Conservation (phyloP, 139 green algal genomes). For the Microglena sp. region DNA sequence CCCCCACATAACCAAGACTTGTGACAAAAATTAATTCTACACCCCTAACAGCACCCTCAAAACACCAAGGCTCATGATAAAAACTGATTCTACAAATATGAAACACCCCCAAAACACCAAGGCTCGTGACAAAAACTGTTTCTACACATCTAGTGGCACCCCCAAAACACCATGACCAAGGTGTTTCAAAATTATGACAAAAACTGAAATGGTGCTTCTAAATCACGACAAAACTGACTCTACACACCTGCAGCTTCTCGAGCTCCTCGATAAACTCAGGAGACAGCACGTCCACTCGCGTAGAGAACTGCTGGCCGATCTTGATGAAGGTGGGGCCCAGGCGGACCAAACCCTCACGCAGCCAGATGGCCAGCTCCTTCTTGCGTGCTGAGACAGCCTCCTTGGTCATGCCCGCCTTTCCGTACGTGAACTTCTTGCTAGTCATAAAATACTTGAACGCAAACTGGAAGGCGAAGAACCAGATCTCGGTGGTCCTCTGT, state of each 20-base stretch:
- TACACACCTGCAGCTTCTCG: conserved; percentile 77
- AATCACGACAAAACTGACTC: no score
- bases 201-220: no score
- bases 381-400: conserved; percentile 45
- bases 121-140: no score
- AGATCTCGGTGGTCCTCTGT: conserved; percentile 88
- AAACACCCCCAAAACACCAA: no score
- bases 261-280: conserved; percentile 94
- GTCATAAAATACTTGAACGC: conserved; percentile 55
- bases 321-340: conserved; percentile 92
- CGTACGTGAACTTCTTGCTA: conserved; percentile 60
- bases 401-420: conserved; percentile 50
- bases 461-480: conserved; percentile 86
- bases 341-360: conserved; percentile 86
- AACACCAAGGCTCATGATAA: no score
- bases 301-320: conserved; percentile 92
- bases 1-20: no score
- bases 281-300: conserved; percentile 87
- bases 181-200: no score
- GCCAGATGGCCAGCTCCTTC: conserved; percentile 78
- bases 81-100: no score
- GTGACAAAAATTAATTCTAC: no score
- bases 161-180: no score
- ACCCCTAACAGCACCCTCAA: no score
- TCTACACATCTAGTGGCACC: no score